Percentiles rank a stretch among this genome's conserved stretches.
phyloP scores from a whole-genome alignment of 1,139 yeast genomes.

The Magnusiomyces suaveolens region DNA sequence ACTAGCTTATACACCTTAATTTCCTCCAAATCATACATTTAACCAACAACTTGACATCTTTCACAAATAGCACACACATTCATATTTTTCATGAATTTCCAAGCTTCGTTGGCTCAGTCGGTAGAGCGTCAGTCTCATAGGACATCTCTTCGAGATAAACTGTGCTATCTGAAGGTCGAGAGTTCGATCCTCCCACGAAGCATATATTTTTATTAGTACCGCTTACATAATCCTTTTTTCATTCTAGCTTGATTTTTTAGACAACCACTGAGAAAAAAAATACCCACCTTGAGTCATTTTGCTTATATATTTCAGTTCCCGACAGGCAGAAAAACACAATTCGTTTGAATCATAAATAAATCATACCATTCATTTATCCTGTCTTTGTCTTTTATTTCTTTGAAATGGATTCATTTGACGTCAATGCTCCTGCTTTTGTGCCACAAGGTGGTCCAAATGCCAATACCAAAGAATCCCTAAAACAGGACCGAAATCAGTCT shows the following conservation, averaged over 20 bases:
- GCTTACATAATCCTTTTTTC: no score
- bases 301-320: no score
- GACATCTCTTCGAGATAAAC: neutral
- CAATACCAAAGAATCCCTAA: neutral
- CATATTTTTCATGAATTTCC: neutral
- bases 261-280: no score
- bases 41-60: no score
- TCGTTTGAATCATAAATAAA: neutral
- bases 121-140: neutral
- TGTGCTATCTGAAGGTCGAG: neutral
- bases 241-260: no score
- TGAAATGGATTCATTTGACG: neutral
- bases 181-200: neutral
- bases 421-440: conserved; percentile 4
- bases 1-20: no score
- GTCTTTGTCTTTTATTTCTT: neutral
- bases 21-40: no score
- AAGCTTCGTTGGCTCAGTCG: neutral
- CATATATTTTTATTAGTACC: neutral
- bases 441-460: neutral
- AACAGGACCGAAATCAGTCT: neutral
- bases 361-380: neutral
- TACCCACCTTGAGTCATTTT: no score
- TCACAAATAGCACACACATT: no score
- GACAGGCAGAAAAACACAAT: neutral